Percentiles rank a stretch among this genome's conserved stretches.
These are phyloP conservation scores for Breviolum minutum DNA, from an alignment of 73 alveolate species.

Conservation along the genomic window DNA sequence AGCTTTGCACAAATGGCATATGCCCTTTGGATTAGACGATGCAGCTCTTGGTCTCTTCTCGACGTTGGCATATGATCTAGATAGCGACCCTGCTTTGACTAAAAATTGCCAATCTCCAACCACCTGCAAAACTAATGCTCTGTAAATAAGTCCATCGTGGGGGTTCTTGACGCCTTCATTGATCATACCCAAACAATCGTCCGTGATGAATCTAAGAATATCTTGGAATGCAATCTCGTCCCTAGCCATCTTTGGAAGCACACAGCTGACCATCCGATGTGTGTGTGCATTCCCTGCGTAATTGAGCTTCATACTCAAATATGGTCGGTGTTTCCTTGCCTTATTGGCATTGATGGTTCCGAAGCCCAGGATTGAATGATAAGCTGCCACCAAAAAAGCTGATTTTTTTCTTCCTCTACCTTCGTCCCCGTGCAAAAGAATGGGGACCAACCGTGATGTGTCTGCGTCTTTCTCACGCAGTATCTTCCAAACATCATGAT, in stretches of 20 bases:
- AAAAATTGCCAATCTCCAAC: conserved; percentile 4
- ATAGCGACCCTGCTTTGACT: neutral
- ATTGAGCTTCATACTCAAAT: neutral
- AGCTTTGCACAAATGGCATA: conserved; percentile 4
- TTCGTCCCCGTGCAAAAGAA: conserved; percentile 26
- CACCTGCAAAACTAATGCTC: neutral
- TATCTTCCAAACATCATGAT: neutral
- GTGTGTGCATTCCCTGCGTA: neutral
- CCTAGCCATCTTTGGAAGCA: neutral
- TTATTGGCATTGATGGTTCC: neutral
- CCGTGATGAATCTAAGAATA: neutral
- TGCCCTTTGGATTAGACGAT: neutral
- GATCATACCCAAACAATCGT: neutral
- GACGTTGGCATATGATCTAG: neutral
- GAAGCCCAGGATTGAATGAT: neutral
- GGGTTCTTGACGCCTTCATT: neutral
- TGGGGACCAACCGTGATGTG: neutral
- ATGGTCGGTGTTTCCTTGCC: neutral
- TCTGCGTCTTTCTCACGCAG: neutral
- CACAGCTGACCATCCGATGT: neutral
- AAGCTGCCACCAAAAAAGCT: neutral
- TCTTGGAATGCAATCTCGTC: neutral
- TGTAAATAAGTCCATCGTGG: neutral
- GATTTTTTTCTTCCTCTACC: conserved; percentile 3
- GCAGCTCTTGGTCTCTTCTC: neutral